A percentile compares a stretch with the other conserved stretches of the same genome.
Conservation (phyloP, 1,284 basidiomycete genomes). For the Cutaneotrichosporon spelunceum region DNA sequence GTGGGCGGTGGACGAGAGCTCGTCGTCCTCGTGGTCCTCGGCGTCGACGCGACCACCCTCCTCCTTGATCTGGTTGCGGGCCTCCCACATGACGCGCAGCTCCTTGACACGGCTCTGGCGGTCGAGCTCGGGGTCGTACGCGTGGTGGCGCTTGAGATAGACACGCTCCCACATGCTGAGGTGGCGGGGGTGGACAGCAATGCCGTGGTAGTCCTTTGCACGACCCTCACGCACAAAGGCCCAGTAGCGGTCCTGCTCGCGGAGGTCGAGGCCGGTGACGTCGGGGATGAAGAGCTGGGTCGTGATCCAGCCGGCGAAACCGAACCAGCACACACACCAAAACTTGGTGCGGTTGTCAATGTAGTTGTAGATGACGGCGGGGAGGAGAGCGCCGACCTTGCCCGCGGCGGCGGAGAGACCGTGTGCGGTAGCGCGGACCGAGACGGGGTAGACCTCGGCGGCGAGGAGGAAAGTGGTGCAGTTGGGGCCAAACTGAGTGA, state of each 20-base stretch:
- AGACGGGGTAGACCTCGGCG: slow-evolving; percentile 56
- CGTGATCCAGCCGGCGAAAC: slow-evolving; percentile 53
- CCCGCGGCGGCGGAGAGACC: slow-evolving; percentile 55
- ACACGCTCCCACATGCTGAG: slow-evolving; percentile 54
- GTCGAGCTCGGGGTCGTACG: slow-evolving; percentile 57
- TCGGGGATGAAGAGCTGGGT: slow-evolving; percentile 56
- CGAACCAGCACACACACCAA: slow-evolving; percentile 59
- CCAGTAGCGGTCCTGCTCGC: slow-evolving; percentile 60
- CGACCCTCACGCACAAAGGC: slow-evolving; percentile 55
- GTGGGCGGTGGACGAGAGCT: slow-evolving; percentile 28
- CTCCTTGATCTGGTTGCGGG: slow-evolving; percentile 32
- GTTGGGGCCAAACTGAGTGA: slow-evolving; percentile 58
- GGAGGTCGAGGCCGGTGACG: slow-evolving; percentile 58
- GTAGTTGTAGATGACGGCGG: slow-evolving; percentile 52
- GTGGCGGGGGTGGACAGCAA: slow-evolving; percentile 58
- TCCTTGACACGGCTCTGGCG: slow-evolving; percentile 54
- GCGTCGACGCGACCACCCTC: slow-evolving; percentile 22
- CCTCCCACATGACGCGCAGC: slow-evolving; percentile 53
- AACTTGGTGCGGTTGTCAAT: slow-evolving; percentile 53
- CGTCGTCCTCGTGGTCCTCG: slow-evolving; percentile 35
- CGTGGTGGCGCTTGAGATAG: slow-evolving; percentile 55
- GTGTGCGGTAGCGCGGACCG: slow-evolving; percentile 55
- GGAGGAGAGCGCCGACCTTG: slow-evolving; percentile 55
- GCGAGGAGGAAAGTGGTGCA: slow-evolving; percentile 53
- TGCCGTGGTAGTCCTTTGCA: slow-evolving; percentile 56